Evolutionary conservation across 1,284 basidiomycete genomes (phyloP).

Genomic region (Moesziomyces sp.): DNA sequence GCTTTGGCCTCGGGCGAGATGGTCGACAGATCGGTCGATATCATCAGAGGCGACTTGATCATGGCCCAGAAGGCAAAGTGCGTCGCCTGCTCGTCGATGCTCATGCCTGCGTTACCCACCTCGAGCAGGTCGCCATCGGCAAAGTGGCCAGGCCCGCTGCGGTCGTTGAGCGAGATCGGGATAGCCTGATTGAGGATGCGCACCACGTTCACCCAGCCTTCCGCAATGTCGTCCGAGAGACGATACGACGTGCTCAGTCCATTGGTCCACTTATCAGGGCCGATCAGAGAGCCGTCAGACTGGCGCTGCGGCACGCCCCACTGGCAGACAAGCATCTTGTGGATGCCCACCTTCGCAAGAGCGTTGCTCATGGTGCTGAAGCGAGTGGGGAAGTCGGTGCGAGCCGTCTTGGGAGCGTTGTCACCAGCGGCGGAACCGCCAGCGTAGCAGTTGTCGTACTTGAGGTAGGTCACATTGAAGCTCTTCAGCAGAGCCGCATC

Average conservation of each 20-base stretch:
- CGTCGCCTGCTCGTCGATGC: constrained; percentile 53
- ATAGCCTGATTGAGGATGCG: constrained; percentile 39
- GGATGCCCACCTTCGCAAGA: constrained; percentile 70
- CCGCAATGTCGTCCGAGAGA: constrained; percentile 58
- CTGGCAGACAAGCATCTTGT: constrained; percentile 73
- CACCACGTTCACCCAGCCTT: constrained; percentile 25
- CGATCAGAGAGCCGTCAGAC: constrained; percentile 20
- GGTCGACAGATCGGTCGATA: constrained; percentile 60
- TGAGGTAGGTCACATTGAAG: constrained; percentile 71
- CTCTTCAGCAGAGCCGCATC: constrained; percentile 71
- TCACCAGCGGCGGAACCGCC: constrained; percentile 15
- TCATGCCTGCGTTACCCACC: constrained; percentile 46
- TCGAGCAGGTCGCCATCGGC: constrained; percentile 60
- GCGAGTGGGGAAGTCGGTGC: constrained; percentile 53
- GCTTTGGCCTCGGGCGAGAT: constrained; percentile 37
- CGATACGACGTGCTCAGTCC: constrained; percentile 71
- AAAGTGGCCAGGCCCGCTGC: constrained; percentile 50
- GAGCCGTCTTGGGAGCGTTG: constrained; percentile 37
- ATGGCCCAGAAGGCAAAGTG: constrained; percentile 65
- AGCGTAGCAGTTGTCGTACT: constrained; percentile 70
- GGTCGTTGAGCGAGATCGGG: constrained; percentile 45
- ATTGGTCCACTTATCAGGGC: constrained; percentile 56
- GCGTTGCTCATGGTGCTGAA: constrained; percentile 73
- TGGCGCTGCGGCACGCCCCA: constrained; percentile 65
- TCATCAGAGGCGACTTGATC: constrained; percentile 63